Evolutionary conservation across 2,329 filamentous ascomycete genomes (phyloP).

Genomic region (Kalmusia sp.): DNA sequence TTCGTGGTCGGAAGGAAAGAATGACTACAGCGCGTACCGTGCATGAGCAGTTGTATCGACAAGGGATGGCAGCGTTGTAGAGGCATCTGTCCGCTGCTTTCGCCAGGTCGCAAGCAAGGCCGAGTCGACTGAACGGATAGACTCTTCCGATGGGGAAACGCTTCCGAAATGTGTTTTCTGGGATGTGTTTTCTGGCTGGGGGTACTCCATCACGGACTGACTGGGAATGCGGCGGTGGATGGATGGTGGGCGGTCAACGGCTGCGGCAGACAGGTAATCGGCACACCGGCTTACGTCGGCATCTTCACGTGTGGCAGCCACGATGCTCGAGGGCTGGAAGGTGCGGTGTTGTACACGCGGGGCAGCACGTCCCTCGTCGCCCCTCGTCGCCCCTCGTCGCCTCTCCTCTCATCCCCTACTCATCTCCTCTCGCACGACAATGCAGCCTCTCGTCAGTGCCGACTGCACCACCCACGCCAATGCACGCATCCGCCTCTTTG

Average conservation of each 20-base stretch:
- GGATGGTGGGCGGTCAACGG: not conserved
- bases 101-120: too few relatives aligned
- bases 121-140: too few relatives aligned
- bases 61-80: not conserved
- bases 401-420: not conserved
- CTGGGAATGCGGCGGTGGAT: not conserved
- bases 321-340: not conserved
- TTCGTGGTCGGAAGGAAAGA: not conserved
- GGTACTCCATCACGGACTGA: too few relatives aligned
- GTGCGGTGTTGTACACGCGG: too few relatives aligned
- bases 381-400: too few relatives aligned
- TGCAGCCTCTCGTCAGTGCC: not conserved
- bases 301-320: not conserved
- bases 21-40: not conserved
- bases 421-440: not conserved
- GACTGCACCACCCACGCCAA: not conserved
- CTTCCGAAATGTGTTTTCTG: not conserved
- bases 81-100: too few relatives aligned
- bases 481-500: not conserved
- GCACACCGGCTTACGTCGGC: conserved; percentile 2
- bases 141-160: not conserved
- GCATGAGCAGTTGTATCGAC: not conserved
- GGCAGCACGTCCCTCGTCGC: too few relatives aligned
- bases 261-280: not conserved
- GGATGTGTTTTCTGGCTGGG: too few relatives aligned